A percentile compares a stretch with the other conserved stretches of the same genome.
These are phyloP conservation scores for Cladobotryum mycophilum DNA, from an alignment of 2,329 filamentous ascomycete species.

Conservation along the genomic window DNA sequence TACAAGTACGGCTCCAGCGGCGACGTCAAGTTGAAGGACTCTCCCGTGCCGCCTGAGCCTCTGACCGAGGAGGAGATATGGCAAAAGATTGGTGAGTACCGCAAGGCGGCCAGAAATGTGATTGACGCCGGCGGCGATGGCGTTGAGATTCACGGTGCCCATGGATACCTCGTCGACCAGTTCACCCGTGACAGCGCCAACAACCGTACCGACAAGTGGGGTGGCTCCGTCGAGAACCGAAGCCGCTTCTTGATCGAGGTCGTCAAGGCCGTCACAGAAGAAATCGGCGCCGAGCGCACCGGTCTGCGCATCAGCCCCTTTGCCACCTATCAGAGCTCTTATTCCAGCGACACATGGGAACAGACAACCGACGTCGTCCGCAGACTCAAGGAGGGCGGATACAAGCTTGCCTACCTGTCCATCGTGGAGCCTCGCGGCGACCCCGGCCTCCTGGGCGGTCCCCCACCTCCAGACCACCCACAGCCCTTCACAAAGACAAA, in stretches of 20 bases:
- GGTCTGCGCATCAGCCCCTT: conserved; percentile 53
- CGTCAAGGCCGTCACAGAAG: conserved; percentile 33
- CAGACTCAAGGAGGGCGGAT: conserved; percentile 17
- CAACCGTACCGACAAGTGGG: conserved; percentile 47
- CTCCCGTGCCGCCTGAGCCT: neutral
- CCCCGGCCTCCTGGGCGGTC: neutral
- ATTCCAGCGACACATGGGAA: conserved; percentile 22
- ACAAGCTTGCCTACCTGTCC: neutral
- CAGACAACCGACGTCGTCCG: conserved; percentile 23
- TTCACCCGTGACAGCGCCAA: conserved; percentile 51
- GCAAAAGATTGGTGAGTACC: conserved; percentile 55
- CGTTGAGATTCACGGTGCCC: conserved; percentile 54
- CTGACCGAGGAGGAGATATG: conserved; percentile 62
- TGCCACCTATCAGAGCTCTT: conserved; percentile 23
- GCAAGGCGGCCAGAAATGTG: conserved; percentile 48
- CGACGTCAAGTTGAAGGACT: neutral
- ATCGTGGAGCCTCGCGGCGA: neutral
- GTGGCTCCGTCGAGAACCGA: conserved; percentile 48
- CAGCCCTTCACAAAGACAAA: neutral
- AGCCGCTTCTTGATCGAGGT: conserved; percentile 46
- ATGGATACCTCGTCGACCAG: conserved; percentile 59
- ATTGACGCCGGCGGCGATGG: conserved; percentile 62
- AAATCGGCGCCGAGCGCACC: conserved; percentile 43
- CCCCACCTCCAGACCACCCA: neutral
- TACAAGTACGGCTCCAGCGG: conserved; percentile 1